A percentile compares a stretch with the other conserved stretches of the same genome.
Conservation (phyloP, 2,329 filamentous ascomycete species). For the Hypoxylon sp. region DNA sequence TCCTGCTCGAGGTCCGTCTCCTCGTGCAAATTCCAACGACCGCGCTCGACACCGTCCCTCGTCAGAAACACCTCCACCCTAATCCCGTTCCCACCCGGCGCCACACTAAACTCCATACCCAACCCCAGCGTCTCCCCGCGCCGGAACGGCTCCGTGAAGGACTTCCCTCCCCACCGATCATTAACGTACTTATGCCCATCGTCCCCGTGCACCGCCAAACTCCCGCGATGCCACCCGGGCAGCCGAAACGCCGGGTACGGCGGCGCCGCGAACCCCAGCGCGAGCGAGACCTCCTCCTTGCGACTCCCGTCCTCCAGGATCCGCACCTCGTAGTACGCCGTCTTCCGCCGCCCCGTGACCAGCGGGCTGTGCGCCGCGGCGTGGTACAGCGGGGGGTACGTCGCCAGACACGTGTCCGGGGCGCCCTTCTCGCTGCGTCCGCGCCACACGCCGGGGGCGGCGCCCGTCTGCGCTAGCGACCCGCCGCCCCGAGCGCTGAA, state of each 20-base stretch:
- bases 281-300: constrained; percentile 65
- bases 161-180: constrained; percentile 79
- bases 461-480: constrained; percentile 60
- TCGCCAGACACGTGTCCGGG: constrained; percentile 75
- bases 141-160: constrained; percentile 76
- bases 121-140: constrained; percentile 77
- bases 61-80: constrained; percentile 78
- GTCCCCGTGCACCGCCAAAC: constrained; percentile 82
- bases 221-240: constrained; percentile 85
- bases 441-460: constrained; percentile 70
- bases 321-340: constrained; percentile 81
- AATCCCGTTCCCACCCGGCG: constrained; percentile 53
- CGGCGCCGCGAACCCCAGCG: constrained; percentile 78
- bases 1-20: constrained; percentile 76
- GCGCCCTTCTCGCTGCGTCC: constrained; percentile 60
- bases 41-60: constrained; percentile 71
- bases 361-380: constrained; percentile 71
- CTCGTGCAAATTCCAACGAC: constrained; percentile 81
- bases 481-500: constrained; percentile 54
- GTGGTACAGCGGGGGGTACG: constrained; percentile 78
- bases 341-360: constrained; percentile 59
- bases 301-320: constrained; percentile 62
- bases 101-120: constrained; percentile 73
- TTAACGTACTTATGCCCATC: constrained; percentile 84
- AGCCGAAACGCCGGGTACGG: constrained; percentile 84